Evolutionary conservation across 768 basidiomycete species (phyloP).

Genomic region (Strobilomyces echinocephalus): DNA sequence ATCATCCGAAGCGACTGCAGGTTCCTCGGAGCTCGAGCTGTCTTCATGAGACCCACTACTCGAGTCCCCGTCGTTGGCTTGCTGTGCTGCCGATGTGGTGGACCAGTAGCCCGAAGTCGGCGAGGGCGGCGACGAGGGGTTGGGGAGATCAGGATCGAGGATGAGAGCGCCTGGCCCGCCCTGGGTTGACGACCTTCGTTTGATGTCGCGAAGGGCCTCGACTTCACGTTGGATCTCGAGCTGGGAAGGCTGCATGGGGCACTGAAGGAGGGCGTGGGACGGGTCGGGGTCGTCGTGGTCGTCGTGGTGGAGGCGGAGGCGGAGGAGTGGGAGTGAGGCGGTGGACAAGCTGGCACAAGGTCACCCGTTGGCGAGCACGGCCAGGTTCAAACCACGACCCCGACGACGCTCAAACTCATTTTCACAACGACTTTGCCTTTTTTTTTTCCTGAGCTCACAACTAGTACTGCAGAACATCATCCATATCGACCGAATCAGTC

Average conservation of each 20-base stretch:
- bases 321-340: not conserved
- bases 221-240: constrained; percentile 86
- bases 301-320: constrained; percentile 2
- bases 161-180: constrained; percentile 75
- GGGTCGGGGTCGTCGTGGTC: constrained; percentile 7
- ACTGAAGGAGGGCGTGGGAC: not conserved
- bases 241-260: constrained; percentile 66
- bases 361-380: constrained; percentile 1
- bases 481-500: constrained; percentile 20
- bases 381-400: not conserved
- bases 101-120: constrained; percentile 53
- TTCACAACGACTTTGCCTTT: constrained; percentile 9
- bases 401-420: constrained; percentile 2
- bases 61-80: constrained; percentile 42
- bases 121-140: constrained; percentile 55
- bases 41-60: constrained; percentile 40
- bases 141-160: constrained; percentile 90
- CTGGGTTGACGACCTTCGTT: constrained; percentile 72
- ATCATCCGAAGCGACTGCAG: constrained; percentile 51
- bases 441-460: constrained; percentile 5
- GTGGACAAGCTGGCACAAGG: not conserved
- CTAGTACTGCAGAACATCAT: constrained; percentile 13
- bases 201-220: constrained; percentile 78
- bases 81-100: constrained; percentile 30
- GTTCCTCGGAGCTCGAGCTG: constrained; percentile 34